Percentiles rank a stretch among this genome's conserved stretches.
phyloP scores from a whole-genome alignment of 139 green algal genomes.

The Chlorella sp. region DNA sequence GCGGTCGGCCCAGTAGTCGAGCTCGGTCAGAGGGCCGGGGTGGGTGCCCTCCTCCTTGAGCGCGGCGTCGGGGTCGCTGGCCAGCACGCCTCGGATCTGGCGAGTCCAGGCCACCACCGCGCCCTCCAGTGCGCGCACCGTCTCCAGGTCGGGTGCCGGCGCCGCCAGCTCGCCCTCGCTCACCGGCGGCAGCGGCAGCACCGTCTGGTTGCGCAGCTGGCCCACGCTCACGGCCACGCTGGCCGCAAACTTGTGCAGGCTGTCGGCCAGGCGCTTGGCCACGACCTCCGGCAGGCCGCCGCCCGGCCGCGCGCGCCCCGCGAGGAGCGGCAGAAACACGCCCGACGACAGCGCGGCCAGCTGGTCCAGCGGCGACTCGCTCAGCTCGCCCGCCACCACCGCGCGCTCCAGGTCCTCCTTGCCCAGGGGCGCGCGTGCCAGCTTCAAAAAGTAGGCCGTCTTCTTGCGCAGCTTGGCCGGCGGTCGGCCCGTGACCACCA shows the following conservation, averaged over 20 bases:
- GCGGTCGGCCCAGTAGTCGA: constrained; percentile 88
- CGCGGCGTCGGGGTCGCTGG: constrained; percentile 61
- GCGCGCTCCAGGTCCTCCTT: constrained; percentile 70
- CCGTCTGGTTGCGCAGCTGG: constrained; percentile 83
- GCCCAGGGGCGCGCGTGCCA: constrained; percentile 50
- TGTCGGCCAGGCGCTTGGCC: constrained; percentile 81
- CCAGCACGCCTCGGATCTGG: constrained; percentile 93
- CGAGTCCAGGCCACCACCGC: constrained; percentile 86
- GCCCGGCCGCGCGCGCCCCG: constrained; percentile 27
- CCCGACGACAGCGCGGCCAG: constrained; percentile 72
- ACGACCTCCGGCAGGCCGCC: constrained; percentile 82
- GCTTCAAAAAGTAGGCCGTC: constrained; percentile 86
- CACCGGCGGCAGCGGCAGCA: constrained; percentile 79
- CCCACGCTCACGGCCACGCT: constrained; percentile 82
- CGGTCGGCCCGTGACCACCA: constrained; percentile 39
- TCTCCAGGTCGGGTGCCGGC: constrained; percentile 68
- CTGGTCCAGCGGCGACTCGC: constrained; percentile 76
- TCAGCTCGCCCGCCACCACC: constrained; percentile 79
- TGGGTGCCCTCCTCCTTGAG: constrained; percentile 46
- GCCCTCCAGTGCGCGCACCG: constrained; percentile 85
- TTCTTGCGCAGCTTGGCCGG: constrained; percentile 80
- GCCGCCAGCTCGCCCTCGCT: constrained; percentile 8
- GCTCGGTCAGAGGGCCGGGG: constrained; percentile 79
- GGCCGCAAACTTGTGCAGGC: constrained; percentile 87
- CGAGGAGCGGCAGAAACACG: constrained; percentile 88